Evolutionary conservation across 192 early-diverging fungal genomes (phyloP).

Genomic region (Rhizophagus prolifer): DNA sequence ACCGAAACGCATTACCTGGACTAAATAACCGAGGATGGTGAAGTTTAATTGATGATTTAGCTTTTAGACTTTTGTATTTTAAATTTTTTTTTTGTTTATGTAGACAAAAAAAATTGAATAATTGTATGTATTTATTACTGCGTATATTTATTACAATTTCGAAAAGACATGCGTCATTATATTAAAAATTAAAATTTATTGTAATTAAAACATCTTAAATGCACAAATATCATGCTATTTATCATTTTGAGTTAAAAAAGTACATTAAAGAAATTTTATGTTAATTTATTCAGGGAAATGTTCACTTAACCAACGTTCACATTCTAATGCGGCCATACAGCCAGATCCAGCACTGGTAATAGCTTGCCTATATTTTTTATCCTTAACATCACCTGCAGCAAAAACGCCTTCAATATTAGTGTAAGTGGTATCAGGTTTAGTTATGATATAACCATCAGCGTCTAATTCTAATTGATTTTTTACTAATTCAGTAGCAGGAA

Average conservation of each 20-base stretch:
- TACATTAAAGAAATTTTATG: too few relatives aligned
- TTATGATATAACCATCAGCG: constrained; percentile 86
- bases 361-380: constrained; percentile 95
- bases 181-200: too few relatives aligned
- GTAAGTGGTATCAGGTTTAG: constrained; percentile 71
- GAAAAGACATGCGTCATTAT: too few relatives aligned
- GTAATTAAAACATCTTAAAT: background rate
- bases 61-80: too few relatives aligned
- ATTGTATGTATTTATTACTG: too few relatives aligned
- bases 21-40: background rate
- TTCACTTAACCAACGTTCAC: constrained; percentile 92
- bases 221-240: background rate
- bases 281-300: constrained; percentile 34
- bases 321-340: constrained; percentile 97
- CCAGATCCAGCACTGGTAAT: constrained; percentile 95
- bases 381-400: constrained; percentile 98
- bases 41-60: too few relatives aligned
- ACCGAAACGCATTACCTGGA: constrained; percentile 1
- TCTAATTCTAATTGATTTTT: constrained; percentile 80
- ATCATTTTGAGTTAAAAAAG: too few relatives aligned
- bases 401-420: constrained; percentile 93
- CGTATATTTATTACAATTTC: too few relatives aligned
- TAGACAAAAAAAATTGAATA: too few relatives aligned
- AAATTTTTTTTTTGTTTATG: too few relatives aligned
- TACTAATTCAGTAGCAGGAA: constrained; percentile 77